Evolutionary conservation across 495 filamentous ascomycete species (phyloP).

Genomic region (Trichoderma orchidacearum): DNA sequence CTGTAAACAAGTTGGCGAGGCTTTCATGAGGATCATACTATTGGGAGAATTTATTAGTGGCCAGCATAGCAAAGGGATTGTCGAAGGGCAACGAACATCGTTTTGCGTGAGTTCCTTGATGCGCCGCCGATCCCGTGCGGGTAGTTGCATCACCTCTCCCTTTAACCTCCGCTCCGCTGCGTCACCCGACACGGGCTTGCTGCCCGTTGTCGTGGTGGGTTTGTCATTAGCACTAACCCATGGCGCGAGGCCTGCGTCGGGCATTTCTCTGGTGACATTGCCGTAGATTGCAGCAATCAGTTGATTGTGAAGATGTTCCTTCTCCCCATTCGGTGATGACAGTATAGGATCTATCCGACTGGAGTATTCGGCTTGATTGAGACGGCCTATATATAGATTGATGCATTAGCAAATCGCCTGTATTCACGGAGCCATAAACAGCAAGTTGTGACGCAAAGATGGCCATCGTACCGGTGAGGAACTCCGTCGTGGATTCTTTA

Average conservation of each 20-base stretch:
- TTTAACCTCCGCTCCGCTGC: slow-evolving; percentile 83
- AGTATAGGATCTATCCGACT: slow-evolving; percentile 58
- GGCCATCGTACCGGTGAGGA: slow-evolving; percentile 53
- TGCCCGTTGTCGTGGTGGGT: slow-evolving; percentile 55
- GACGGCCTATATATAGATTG: slow-evolving; percentile 40
- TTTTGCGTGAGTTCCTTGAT: slow-evolving; percentile 61
- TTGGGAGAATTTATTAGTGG: neutral
- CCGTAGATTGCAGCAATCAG: slow-evolving; percentile 73
- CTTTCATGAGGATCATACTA: slow-evolving; percentile 56
- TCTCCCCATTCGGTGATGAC: slow-evolving; percentile 53
- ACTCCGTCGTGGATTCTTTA: slow-evolving; percentile 68
- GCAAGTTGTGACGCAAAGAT: slow-evolving; percentile 8
- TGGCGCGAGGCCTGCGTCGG: slow-evolving; percentile 79
- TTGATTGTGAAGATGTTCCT: slow-evolving; percentile 79
- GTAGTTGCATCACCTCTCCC: slow-evolving; percentile 87
- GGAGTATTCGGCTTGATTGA: slow-evolving; percentile 75
- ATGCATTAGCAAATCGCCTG: slow-evolving; percentile 4
- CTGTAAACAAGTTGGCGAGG: slow-evolving; percentile 47
- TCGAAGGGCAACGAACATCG: slow-evolving; percentile 23
- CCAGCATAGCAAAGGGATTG: neutral
- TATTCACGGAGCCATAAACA: neutral
- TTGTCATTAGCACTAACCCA: slow-evolving; percentile 97
- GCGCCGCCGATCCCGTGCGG: slow-evolving; percentile 68
- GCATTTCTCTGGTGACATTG: slow-evolving; percentile 78
- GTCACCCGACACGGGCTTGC: slow-evolving; percentile 74